Conservation (phyloP, 306 rosid genomes). For the Dalbergia oliveri region DNA sequence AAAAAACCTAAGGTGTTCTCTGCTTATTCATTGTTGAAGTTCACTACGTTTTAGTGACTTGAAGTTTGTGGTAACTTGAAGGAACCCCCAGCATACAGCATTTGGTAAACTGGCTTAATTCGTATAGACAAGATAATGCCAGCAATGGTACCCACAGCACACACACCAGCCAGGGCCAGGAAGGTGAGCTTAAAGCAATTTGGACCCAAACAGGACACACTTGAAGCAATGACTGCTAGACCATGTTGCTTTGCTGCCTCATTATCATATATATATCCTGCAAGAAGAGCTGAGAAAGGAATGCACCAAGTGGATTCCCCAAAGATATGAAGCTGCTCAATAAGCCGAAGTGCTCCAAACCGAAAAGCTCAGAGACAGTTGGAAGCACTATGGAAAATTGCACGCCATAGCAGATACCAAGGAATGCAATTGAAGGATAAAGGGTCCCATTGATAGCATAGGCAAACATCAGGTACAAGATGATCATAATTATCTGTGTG, state of each 20-base stretch:
- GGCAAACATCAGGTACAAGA: constrained; percentile 70
- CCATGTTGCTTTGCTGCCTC: constrained; percentile 79
- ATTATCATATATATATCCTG: constrained; percentile 73
- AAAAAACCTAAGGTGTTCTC: neutral
- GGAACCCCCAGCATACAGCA: constrained; percentile 85
- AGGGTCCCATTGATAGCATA: constrained; percentile 69
- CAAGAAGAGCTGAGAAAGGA: constrained; percentile 79
- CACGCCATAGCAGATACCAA: constrained; percentile 82
- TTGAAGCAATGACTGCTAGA: constrained; percentile 40
- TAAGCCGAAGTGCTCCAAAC: constrained; percentile 75
- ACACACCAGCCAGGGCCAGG: constrained; percentile 65
- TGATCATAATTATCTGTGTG: constrained; percentile 74
- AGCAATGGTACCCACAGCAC: constrained; percentile 62
- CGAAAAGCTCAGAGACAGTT: constrained; percentile 88
- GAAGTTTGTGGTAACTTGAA: constrained; percentile 66
- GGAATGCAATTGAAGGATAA: constrained; percentile 65
- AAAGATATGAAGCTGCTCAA: constrained; percentile 67
- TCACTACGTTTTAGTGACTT: constrained; percentile 35
- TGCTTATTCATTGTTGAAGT: constrained; percentile 24
- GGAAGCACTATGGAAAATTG: constrained; percentile 82
- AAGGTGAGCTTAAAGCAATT: constrained; percentile 77
- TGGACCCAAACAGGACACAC: constrained; percentile 68
- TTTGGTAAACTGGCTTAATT: constrained; percentile 81
- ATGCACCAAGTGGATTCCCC: constrained; percentile 85
- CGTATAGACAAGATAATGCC: constrained; percentile 65